Base-by-base conservation (phyloP, 306 rosid species). In the Sicyos edulis region DNA sequence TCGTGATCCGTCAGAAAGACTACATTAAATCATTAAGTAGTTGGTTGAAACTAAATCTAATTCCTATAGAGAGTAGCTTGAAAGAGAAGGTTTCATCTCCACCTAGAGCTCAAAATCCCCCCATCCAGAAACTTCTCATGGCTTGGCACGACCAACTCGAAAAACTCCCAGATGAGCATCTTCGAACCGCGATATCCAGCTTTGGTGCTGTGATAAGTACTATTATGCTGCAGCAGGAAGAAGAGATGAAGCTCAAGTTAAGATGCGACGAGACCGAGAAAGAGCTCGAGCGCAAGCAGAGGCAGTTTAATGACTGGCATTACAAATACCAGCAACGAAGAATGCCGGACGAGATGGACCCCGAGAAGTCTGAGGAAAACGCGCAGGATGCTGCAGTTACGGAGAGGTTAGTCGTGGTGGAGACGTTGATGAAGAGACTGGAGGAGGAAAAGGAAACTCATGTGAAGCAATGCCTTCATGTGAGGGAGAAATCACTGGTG, bases 31-130 rank as follows among this genome's bases (percentile, higher is more conserved):
- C 89, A 34, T 76, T 93, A 29, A 87, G 64, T 79, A 68, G 26
- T 53, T 93, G 99, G 99, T 78, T 93, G 78, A 91, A 86, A 74
- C 82, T 83, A 73, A 93, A 89, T 78, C 87, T 93, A 71, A 72
- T 87, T 77, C 99, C 99, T 47, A 87, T 89, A 59, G 99, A 93
- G 78, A 93, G 92, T 84, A 88, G 72, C 78, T 75, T 91, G 77
- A 93, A 74, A 84, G 99, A 93, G 83, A 93, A 86, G 77, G 97
- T 91, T 80, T 93, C 99, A 67, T 91, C 97, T 5, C 99, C 97
- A 12, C 96, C 96, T 62, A 91, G 96, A 82, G 60, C 83, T 77
- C 83, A 59, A 61, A 85, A 59, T 47, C 92, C 97, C 2, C 91
- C 96, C 10, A 82, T 93, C 70, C 90, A 83, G 70, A 78, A 53